Percentiles rank a stretch among this genome's conserved stretches.
These are phyloP conservation scores for Lagenidium giganteum DNA, from an alignment of 352 stramenopile genomes.

Conservation along the genomic window DNA sequence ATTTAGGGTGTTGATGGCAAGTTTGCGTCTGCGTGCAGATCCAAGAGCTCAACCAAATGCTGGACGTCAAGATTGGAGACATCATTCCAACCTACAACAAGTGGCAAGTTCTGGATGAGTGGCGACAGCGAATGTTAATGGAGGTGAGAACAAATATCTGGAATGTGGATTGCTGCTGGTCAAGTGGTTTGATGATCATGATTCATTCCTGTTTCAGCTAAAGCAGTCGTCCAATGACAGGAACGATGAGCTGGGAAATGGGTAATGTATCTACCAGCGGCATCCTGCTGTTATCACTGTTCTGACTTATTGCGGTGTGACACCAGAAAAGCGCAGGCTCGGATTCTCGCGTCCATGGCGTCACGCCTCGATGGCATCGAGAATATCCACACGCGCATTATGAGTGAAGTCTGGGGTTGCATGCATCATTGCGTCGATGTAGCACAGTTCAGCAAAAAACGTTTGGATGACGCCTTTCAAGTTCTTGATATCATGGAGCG, in stretches of 20 bases:
- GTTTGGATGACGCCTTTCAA: constrained; percentile 11
- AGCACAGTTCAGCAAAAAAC: constrained; percentile 15
- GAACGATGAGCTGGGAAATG: constrained; percentile 64
- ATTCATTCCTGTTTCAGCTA: constrained; percentile 32
- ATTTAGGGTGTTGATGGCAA: neutral
- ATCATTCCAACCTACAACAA: constrained; percentile 62
- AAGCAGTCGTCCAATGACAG: constrained; percentile 50
- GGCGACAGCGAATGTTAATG: constrained; percentile 75
- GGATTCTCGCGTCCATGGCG: constrained; percentile 6
- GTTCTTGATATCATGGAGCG: constrained; percentile 12
- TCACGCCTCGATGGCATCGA: constrained; percentile 14
- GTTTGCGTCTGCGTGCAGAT: constrained; percentile 8
- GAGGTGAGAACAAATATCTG: constrained; percentile 45
- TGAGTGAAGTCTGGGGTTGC: constrained; percentile 3
- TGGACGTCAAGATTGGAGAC: constrained; percentile 43
- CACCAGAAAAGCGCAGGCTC: neutral
- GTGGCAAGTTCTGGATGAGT: constrained; percentile 74
- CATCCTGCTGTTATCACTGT: neutral
- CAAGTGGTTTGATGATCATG: no score
- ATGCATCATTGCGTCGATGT: constrained; percentile 16
- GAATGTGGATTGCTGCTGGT: no score
- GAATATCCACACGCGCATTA: neutral
- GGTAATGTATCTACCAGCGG: constrained; percentile 23
- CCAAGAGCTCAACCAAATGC: constrained; percentile 23
- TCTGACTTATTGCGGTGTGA: neutral